Base-by-base conservation (phyloP, 192 early-diverging fungal species). In the Chytriomyces sp. region DNA sequence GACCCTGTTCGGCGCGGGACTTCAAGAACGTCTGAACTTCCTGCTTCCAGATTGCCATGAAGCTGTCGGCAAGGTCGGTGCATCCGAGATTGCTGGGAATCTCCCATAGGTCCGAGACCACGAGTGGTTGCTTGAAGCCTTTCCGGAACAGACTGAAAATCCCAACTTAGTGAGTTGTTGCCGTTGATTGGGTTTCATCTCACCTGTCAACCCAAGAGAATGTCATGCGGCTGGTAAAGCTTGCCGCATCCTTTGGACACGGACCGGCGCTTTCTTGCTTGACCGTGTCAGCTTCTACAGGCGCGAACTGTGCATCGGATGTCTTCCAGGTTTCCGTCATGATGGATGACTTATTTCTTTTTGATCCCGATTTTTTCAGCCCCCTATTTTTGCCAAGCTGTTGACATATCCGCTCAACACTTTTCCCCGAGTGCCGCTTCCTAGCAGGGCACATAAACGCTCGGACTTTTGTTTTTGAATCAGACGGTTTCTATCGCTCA, bases 91-190 rank as follows among this genome's bases (percentile, higher is more conserved):
- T 20, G 5, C 48, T 50, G 26, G 69, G 66, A 13, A 95, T 77
- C 6, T 78, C 64, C 79, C 88, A 89, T 46, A 95, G 68, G 59
- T 95, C 91, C 48, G 78, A 60, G 11, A 81, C 78, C 9, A 84
- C 83, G 26, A 95, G 83, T 28, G 84, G 86, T 26, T 86, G 78
- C 69, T 71, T 82, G 59, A 79, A 83, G 43, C 85, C 92, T 49
- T 66, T 76, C n/a, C 49, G 46, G 44, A 76, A 76, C 13, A 76
- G 45, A 20, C 75, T 76, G 66, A 11, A 47, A 16, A 24, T 35
- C 35, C 35, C 53, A 5, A 57, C 20, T 13, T 13, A 3, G 53
- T 57, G 2, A 57, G 53, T 20, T 57, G 53, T 57, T 20, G 20
- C 13, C 53, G 20, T n/a, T 20, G 16, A 57, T n/a, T 13, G 16